phyloP scores from a whole-genome alignment of 208 protist genomes.

The Crithidia sp. region DNA sequence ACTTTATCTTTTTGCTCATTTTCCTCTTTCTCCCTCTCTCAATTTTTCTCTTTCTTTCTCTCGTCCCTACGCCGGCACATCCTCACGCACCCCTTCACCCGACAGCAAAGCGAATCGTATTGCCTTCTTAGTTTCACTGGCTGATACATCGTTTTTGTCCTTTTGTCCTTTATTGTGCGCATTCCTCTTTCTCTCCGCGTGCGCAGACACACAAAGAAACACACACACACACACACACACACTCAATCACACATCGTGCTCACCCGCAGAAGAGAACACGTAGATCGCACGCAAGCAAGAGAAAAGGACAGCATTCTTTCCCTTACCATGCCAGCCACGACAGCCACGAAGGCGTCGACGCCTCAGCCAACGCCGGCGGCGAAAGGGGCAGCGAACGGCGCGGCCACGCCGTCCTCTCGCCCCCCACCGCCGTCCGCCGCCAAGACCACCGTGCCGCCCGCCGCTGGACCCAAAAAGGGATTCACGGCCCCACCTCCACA shows the following conservation, averaged over 20 bases:
- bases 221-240: neutral
- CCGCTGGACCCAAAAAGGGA: neutral
- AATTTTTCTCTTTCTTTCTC: neutral
- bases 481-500: neutral
- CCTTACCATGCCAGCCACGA: neutral
- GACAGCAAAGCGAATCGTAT: too few relatives aligned
- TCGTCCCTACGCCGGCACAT: neutral
- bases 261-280: neutral
- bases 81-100: neutral
- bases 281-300: neutral
- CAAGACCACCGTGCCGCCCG: neutral
- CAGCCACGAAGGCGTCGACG: conserved; percentile 7
- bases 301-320: neutral
- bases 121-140: neutral
- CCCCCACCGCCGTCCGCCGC: neutral
- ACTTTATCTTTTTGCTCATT: neutral
- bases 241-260: neutral
- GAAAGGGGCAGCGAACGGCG: neutral
- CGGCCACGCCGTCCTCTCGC: conserved; percentile 7
- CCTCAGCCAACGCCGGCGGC: conserved; percentile 1
- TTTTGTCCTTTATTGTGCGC: neutral
- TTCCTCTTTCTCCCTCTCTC: neutral
- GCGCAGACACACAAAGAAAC: neutral
- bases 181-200: neutral
- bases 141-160: neutral